Conservation (phyloP, 306 rosid genomes). For the Senna tora region DNA sequence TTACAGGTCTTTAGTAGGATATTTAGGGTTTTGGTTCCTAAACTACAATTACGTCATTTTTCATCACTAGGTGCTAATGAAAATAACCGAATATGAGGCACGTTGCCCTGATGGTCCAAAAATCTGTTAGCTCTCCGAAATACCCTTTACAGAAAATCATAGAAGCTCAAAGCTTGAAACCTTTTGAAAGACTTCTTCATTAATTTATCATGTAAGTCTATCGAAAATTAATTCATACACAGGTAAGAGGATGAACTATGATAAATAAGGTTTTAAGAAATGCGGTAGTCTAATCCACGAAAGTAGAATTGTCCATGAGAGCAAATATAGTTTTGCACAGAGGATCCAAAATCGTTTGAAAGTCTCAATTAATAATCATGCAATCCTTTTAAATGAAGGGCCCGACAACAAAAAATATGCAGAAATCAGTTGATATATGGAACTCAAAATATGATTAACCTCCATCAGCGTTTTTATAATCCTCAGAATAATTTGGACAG, state of each 20-base stretch:
- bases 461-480: neutral
- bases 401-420: slow-evolving; percentile 8
- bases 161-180: slow-evolving; percentile 21
- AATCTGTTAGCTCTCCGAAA: neutral
- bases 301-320: neutral
- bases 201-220: slow-evolving; percentile 1
- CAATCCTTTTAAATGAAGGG: slow-evolving; percentile 17
- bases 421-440: slow-evolving; percentile 12
- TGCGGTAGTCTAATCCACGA: neutral
- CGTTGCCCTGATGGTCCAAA: neutral
- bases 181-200: slow-evolving; percentile 16
- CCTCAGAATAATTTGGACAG: slow-evolving; percentile 8
- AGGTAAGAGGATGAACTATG: neutral
- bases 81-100: neutral
- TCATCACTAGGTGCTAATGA: neutral
- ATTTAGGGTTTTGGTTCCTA: neutral
- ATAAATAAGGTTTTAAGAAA: neutral
- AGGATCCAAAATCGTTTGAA: too few relatives aligned
- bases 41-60: neutral
- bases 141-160: slow-evolving; percentile 9
- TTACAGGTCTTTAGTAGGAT: neutral
- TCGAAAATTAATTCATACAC: neutral
- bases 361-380: slow-evolving; percentile 4
- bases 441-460: slow-evolving; percentile 17
- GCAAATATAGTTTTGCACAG: slow-evolving; percentile 1